Evolutionary conservation across 2,329 filamentous ascomycete genomes (phyloP).

Genomic region (Aureobasidium sp.): DNA sequence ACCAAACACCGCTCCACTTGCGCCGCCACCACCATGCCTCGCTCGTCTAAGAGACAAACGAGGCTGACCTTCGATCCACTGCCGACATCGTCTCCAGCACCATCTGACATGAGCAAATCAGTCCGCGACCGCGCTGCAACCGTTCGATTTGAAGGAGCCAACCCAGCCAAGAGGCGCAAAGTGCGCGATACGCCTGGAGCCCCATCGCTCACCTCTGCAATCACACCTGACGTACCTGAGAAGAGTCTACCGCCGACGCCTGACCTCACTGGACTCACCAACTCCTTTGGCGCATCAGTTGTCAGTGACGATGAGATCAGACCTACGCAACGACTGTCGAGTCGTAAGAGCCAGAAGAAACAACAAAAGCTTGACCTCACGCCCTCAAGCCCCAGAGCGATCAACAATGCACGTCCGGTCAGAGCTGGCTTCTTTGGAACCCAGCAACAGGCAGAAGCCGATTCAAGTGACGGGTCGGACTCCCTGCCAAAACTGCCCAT

Average conservation of each 20-base stretch:
- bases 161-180: conserved; percentile 20
- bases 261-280: conserved; percentile 16
- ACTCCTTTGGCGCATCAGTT: conserved; percentile 13
- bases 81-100: conserved; percentile 31
- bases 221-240: not conserved
- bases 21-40: not conserved
- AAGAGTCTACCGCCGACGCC: conserved; percentile 17
- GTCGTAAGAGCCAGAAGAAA: conserved; percentile 21
- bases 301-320: conserved; percentile 18
- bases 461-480: conserved; percentile 5
- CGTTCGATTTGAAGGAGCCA: conserved; percentile 24
- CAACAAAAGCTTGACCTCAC: conserved; percentile 22
- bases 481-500: not conserved
- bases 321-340: conserved; percentile 16
- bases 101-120: conserved; percentile 24
- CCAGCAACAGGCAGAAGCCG: conserved; percentile 7
- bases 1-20: not conserved
- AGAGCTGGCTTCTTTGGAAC: conserved; percentile 22
- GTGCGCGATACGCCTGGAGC: conserved; percentile 5
- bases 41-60: conserved; percentile 28
- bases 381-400: not conserved
- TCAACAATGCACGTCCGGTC: conserved; percentile 12
- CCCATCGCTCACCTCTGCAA: not conserved
- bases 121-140: conserved; percentile 27
- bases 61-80: conserved; percentile 36